A percentile compares a stretch with the other conserved stretches of the same genome.
Conservation (phyloP, 257 asterid species). For the Plantago major region DNA sequence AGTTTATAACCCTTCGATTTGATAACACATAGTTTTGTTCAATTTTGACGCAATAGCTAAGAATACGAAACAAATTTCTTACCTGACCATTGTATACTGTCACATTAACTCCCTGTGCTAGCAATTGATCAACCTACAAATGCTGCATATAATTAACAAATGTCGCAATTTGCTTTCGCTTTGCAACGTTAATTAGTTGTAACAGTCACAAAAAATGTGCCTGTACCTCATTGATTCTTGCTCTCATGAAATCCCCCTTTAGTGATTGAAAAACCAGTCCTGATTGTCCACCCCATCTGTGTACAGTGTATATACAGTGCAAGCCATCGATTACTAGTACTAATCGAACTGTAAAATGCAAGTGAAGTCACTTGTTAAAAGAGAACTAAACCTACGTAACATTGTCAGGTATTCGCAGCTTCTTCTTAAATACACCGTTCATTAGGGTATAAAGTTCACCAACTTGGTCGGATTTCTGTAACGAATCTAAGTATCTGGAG, state of each 20-base stretch:
- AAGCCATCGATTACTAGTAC: not conserved
- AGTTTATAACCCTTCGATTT: not conserved
- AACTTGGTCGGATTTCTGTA: conserved; percentile 32
- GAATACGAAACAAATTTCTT: conserved; percentile 14
- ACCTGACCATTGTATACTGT: conserved; percentile 91
- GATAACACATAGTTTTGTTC: too few relatives aligned
- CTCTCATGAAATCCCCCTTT: conserved; percentile 76
- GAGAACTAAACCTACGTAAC: conserved; percentile 38
- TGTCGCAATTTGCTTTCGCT: too few relatives aligned
- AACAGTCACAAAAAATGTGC: too few relatives aligned
- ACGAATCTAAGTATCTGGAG: conserved; percentile 52
- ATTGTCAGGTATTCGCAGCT: conserved; percentile 63
- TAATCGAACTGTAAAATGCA: not conserved
- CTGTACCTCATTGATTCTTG: conserved; percentile 71
- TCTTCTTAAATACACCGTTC: conserved; percentile 74
- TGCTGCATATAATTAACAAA: too few relatives aligned
- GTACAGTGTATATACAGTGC: not conserved
- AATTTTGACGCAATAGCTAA: too few relatives aligned
- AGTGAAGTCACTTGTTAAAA: not conserved
- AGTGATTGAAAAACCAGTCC: conserved; percentile 42
- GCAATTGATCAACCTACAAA: conserved; percentile 72
- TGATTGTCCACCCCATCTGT: conserved; percentile 83
- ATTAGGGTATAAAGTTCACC: conserved; percentile 51
- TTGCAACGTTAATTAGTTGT: too few relatives aligned
- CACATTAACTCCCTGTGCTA: conserved; percentile 78